Conservation (phyloP, 345 rosid species). For the Aurinia saxatilis region DNA sequence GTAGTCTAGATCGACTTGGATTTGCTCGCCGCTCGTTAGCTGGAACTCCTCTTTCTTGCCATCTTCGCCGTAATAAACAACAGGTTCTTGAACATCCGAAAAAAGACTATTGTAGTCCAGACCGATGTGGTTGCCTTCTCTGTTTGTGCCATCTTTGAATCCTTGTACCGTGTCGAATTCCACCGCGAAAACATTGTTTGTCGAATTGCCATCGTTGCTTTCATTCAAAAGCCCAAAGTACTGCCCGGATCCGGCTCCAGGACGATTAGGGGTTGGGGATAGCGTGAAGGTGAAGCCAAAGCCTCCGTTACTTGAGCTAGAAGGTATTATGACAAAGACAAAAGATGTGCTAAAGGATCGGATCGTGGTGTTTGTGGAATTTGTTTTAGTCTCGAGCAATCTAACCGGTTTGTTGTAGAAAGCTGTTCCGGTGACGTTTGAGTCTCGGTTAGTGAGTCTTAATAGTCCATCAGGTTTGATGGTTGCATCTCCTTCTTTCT, state of each 20-base stretch:
- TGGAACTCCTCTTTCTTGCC: slow-evolving; percentile 4
- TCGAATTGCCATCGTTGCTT: not conserved
- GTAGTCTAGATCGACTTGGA: slow-evolving; percentile 44
- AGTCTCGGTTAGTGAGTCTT: slow-evolving; percentile 17
- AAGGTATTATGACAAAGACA: slow-evolving; percentile 39
- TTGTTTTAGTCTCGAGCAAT: not conserved
- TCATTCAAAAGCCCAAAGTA: slow-evolving; percentile 43
- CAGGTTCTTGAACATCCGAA: slow-evolving; percentile 9
- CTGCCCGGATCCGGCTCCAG: slow-evolving; percentile 30
- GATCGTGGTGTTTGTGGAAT: slow-evolving; percentile 5
- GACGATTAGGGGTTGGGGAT: slow-evolving; percentile 33
- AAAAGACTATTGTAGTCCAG: slow-evolving; percentile 40
- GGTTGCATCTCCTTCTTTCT: not conserved
- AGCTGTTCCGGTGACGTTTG: slow-evolving; percentile 11
- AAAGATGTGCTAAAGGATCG: slow-evolving; percentile 45
- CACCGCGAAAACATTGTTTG: slow-evolving; percentile 45
- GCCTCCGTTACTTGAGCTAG: slow-evolving; percentile 37
- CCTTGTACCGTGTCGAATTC: slow-evolving; percentile 63
- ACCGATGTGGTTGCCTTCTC: slow-evolving; percentile 45
- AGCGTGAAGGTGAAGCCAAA: slow-evolving; percentile 51
- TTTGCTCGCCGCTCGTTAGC: slow-evolving; percentile 33
- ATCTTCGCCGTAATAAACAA: slow-evolving; percentile 1
- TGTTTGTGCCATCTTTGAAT: slow-evolving; percentile 11
- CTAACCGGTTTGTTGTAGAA: slow-evolving; percentile 24
- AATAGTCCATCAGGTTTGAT: slow-evolving; percentile 19